Evolutionary conservation across 2,329 filamentous ascomycete genomes (phyloP).

Genomic region (Paramyrothecium roridum): DNA sequence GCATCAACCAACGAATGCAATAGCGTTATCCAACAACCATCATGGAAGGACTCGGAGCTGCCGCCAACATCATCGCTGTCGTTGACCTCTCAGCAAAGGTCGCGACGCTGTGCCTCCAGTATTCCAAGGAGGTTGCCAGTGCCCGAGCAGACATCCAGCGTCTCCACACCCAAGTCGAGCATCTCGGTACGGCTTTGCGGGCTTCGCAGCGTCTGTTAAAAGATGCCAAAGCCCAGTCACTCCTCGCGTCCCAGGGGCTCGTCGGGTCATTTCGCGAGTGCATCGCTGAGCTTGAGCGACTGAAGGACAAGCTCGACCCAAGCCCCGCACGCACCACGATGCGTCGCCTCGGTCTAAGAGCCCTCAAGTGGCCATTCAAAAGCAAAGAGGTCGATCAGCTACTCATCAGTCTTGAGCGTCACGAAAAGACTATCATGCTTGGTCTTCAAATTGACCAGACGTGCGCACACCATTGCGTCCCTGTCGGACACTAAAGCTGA

Average conservation of each 20-base stretch:
- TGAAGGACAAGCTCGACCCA: not conserved
- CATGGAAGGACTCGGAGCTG: not conserved
- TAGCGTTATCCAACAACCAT: not conserved
- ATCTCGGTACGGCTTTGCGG: not conserved
- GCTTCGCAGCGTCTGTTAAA: not conserved
- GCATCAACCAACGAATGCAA: no score
- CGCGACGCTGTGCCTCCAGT: not conserved
- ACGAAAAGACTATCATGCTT: constrained; percentile 4
- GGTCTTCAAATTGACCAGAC: constrained; percentile 5
- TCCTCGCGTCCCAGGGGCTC: not conserved
- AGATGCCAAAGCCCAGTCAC: not conserved
- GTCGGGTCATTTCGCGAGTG: not conserved
- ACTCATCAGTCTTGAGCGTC: constrained; percentile 2
- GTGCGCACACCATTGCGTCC: not conserved
- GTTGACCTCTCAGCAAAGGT: not conserved
- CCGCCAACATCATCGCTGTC: not conserved
- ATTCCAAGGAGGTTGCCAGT: not conserved
- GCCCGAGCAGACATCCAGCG: not conserved
- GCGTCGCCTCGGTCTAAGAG: constrained; percentile 1
- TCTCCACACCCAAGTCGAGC: not conserved
- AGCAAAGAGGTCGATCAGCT: not conserved
- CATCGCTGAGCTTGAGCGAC: not conserved
- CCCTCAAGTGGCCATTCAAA: constrained; percentile 5
- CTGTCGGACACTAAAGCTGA: not conserved
- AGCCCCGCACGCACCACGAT: constrained; percentile 1